These are phyloP conservation scores for Closterium sp. DNA, from an alignment of 139 green algal species.

Conservation along the genomic window DNA sequence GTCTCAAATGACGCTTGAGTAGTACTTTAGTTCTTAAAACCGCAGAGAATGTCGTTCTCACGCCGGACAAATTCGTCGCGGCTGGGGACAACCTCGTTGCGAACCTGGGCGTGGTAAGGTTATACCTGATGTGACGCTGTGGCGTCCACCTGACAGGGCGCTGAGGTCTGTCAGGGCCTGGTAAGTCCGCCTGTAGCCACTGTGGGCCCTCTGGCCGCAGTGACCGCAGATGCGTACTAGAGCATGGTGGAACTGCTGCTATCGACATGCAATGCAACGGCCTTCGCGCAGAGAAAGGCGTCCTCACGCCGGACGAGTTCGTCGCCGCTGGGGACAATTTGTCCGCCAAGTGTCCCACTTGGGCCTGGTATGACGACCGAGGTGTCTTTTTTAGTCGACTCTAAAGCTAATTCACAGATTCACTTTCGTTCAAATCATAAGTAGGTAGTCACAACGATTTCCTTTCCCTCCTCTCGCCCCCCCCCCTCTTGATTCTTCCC, in stretches of 20 bases:
- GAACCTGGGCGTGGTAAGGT: no score
- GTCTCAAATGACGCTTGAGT: no score
- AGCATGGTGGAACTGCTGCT: constrained; percentile 9
- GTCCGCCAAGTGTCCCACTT: constrained; percentile 45
- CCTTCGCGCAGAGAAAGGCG: constrained; percentile 44
- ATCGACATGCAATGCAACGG: background rate
- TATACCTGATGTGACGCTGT: no score
- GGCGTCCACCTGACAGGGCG: no score
- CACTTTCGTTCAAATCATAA: background rate
- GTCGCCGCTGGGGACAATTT: constrained; percentile 57
- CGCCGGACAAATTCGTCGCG: constrained; percentile 60
- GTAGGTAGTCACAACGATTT: no score
- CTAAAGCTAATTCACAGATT: background rate
- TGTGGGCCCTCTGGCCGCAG: no score
- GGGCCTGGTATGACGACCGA: background rate
- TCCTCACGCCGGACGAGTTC: constrained; percentile 64
- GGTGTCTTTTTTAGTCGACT: no score
- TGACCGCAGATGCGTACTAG: no score
- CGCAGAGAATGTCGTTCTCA: constrained; percentile 49
- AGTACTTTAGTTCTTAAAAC: no score
- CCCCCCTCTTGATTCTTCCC: background rate
- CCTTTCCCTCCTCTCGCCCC: background rate
- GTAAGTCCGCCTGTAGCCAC: no score
- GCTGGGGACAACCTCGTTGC: constrained; percentile 57
- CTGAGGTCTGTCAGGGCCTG: no score